Evolutionary conservation across 2,329 filamentous ascomycete genomes (phyloP), one percentile per base, ranked within the genome.

Genomic region (Apiospora pterosperma): DNA sequence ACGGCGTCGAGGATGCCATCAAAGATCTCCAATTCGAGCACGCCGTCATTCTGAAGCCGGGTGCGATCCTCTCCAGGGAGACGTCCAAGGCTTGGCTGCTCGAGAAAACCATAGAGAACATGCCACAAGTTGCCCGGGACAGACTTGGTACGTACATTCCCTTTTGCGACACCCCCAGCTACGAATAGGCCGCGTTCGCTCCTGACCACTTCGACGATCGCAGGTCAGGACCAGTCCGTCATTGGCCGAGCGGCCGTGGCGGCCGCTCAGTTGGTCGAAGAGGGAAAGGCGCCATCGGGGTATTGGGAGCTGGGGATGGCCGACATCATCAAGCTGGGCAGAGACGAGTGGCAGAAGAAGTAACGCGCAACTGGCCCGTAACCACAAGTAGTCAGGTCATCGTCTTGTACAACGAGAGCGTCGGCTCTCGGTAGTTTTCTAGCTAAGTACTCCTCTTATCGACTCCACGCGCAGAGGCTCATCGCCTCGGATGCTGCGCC

Each of bases 1-100:
- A 87, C 28, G 92, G 96, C 71, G 87, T 97, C 44, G 95, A 98
- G 76, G 90, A 96, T 36, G 82, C 88, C n/a, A 85, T 97, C 66
- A 86, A 87, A 75, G 85, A 79, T 52, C 79, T 95, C 4, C 89
- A 81, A 5, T 97, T 97, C 73, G 91, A 94, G 60, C 88, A 92
- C 68, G 90, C 89, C 4, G 85, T 97, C 63, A 90, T 97, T 62
- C 59, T 90, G 25, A 77, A 88, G 55, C 94, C 94, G 0, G 94
- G 92, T 0, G 68, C 93, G 67, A 91, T 97, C 70, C 76, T 93
- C 2, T 94, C 93, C 3, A 25, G 48, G 16, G 48, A 55, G 8
- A 55, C 31, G 48, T 34, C 48, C 28, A 55, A 55, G 48, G 48
- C 48, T n/a, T 55, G 48, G 48, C 11, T 55, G 48, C 25, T 28